Evolutionary conservation across 345 rosid genomes (phyloP).

Genomic region (Punica granatum): DNA sequence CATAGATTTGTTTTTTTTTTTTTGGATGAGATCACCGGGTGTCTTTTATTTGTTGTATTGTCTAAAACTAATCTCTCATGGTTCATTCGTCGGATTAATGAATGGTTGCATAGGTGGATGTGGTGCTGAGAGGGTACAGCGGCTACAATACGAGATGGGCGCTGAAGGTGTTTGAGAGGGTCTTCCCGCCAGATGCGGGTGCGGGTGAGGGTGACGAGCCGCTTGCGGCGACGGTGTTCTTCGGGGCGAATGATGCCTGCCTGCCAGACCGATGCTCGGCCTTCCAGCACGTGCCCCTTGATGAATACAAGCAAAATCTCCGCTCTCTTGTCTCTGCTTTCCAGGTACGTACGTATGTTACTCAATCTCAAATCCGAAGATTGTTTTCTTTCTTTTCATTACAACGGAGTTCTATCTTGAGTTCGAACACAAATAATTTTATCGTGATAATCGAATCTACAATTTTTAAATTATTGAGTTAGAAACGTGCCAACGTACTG

Average conservation of each 20-base stretch:
- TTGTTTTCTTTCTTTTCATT: too few species aligned
- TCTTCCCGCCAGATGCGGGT: slow-evolving; percentile 37
- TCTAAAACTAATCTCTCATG: too few species aligned
- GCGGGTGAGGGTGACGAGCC: slow-evolving; percentile 21
- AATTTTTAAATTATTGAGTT: too few species aligned
- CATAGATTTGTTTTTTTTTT: not conserved
- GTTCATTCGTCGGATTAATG: not conserved
- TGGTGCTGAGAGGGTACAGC: slow-evolving; percentile 69
- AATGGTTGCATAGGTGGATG: slow-evolving; percentile 40
- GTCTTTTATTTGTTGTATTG: not conserved
- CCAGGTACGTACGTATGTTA: slow-evolving; percentile 39
- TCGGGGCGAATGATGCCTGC: slow-evolving; percentile 93
- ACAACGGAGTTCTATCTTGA: too few species aligned
- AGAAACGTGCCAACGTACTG: too few species aligned
- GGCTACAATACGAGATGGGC: slow-evolving; percentile 94
- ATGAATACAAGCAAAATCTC: slow-evolving; percentile 64
- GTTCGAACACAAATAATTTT: too few species aligned
- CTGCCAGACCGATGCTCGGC: slow-evolving; percentile 67
- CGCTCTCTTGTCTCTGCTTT: slow-evolving; percentile 48
- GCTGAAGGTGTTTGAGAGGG: slow-evolving; percentile 45
- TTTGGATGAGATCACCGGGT: not conserved
- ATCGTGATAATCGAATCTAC: too few species aligned
- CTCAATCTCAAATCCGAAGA: not conserved
- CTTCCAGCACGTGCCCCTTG: slow-evolving; percentile 85
- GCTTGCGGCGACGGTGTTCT: slow-evolving; percentile 67